phyloP scores from a whole-genome alignment of 2,329 filamentous ascomycete genomes.

The Phaeoacremonium minimum region DNA sequence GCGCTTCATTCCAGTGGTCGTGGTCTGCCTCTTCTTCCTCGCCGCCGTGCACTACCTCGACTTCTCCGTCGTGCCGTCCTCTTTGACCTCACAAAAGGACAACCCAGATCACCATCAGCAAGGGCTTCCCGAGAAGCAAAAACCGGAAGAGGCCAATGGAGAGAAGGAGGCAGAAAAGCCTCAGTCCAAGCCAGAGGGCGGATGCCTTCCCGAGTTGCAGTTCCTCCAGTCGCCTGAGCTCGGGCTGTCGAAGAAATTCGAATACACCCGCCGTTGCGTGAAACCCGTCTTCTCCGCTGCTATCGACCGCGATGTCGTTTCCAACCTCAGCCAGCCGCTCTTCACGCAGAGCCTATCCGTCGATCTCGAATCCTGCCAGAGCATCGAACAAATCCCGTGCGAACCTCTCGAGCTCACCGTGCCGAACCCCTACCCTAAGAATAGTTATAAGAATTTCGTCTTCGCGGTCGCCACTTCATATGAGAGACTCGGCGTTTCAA shows the following conservation, averaged over 20 bases:
- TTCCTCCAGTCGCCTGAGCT: conserved; percentile 21
- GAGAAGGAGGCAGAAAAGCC: no score
- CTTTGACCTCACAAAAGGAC: no score
- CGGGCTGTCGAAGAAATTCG: conserved; percentile 32
- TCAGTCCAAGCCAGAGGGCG: no score
- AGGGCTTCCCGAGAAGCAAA: no score
- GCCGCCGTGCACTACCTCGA: no score
- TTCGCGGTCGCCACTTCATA: conserved; percentile 6
- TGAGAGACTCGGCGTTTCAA: conserved; percentile 3
- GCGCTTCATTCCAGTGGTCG: no score
- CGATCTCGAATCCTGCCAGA: conserved; percentile 5
- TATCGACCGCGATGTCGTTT: conserved; percentile 16
- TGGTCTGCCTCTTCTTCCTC: no score
- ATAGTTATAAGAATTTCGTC: conserved; percentile 3
- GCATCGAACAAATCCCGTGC: conserved; percentile 4
- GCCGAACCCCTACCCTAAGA: conserved; percentile 4
- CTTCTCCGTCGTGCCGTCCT: no score
- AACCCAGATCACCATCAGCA: no score
- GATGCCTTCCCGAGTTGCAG: conserved; percentile 15
- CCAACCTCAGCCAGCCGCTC: conserved; percentile 3
- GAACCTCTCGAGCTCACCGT: conserved; percentile 5
- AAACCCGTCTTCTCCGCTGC: conserved; percentile 25
- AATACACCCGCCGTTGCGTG: conserved; percentile 40
- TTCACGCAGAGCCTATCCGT: background rate
- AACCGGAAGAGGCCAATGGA: no score